Evolutionary conservation across 768 basidiomycete species (phyloP), one percentile per base, ranked within the genome.

Genomic region (Artomyces pyxidatus): DNA sequence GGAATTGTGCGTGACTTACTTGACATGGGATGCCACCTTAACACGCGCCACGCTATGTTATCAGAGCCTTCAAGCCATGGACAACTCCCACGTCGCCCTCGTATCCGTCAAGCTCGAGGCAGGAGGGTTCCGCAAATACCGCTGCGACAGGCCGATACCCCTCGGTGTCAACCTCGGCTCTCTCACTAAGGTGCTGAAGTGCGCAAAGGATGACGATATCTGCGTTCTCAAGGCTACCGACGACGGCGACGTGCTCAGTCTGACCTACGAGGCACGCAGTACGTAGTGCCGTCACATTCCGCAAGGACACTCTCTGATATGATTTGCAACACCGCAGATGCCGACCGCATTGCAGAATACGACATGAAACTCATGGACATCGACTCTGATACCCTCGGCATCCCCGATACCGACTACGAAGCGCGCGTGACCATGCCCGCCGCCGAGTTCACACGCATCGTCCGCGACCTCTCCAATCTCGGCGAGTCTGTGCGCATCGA

Each of bases 341-440:
- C 84, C 4, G 95, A 96, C 65, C 83, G 96, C 54, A 85, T 98
- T 46, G 92, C 93, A 22, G 91, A 97, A 64, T 99, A 99, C 69
- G 93, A 96, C 59, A 90, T 99, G 86, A 98, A 98, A 66, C 81
- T 98, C 46, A 97, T 99, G 95, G 95, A 98, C 61, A 99, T 99
- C 62, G 95, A 99, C 65, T 74, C 89, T 21, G 96, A 99, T 68
- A 83, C 81, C 39, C 85, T 98, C 45, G 85, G 86, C 42, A 98
- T 98, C 61, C 96, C 96, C 14, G 94, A 97, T 55, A 99, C 96
- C 2, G 87, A 94, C 43, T 99, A 98, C 67, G 95, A 98, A 59
- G 90, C 91, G 3, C 84, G 86, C 48, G 83, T 98, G 42, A 83
- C 83, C 17, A 83, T 99, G 80, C 78, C 88, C 7, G 79, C 92